phyloP scores from a whole-genome alignment of 1,284 basidiomycete genomes.

The Xanthoconium separans region DNA sequence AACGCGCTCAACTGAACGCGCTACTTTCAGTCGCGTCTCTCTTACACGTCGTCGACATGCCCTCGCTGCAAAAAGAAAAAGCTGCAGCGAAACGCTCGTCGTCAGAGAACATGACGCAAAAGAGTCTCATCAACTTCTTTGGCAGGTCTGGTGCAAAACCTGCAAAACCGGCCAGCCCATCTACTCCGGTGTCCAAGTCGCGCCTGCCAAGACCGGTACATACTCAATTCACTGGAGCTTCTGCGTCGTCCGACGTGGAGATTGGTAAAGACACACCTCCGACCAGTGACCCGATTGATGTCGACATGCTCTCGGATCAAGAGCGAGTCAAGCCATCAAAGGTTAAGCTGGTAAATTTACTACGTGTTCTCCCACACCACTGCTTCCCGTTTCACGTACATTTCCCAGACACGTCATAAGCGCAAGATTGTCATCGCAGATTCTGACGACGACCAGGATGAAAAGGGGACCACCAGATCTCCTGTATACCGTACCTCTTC shows the following conservation, averaged over 20 bases:
- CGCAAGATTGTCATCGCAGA: constrained; percentile 69
- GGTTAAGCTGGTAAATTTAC: constrained; percentile 15
- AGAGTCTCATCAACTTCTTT: constrained; percentile 72
- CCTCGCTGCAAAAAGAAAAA: constrained; percentile 40
- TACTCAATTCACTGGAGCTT: constrained; percentile 39
- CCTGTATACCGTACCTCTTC: constrained; percentile 27
- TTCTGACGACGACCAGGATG: constrained; percentile 66
- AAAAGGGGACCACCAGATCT: constrained; percentile 15
- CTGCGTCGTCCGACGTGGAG: constrained; percentile 49
- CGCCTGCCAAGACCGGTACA: constrained; percentile 18
- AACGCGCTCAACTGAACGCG: constrained; percentile 18
- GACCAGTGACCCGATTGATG: constrained; percentile 71
- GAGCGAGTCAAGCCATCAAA: constrained; percentile 34
- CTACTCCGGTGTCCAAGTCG: constrained; percentile 40
- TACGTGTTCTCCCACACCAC: neutral
- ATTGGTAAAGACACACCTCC: constrained; percentile 63
- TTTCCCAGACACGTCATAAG: constrained; percentile 43
- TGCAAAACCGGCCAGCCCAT: constrained; percentile 26
- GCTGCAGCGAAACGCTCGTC: constrained; percentile 23
- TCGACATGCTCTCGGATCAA: constrained; percentile 63
- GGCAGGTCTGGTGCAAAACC: constrained; percentile 40
- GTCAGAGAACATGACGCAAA: constrained; percentile 60
- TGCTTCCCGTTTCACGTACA: neutral
- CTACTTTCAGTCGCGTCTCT: neutral
- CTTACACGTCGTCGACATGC: constrained; percentile 20